These are phyloP conservation scores for Mortierella antarctica DNA, from an alignment of 192 early-diverging fungal genomes.

Conservation along the genomic window DNA sequence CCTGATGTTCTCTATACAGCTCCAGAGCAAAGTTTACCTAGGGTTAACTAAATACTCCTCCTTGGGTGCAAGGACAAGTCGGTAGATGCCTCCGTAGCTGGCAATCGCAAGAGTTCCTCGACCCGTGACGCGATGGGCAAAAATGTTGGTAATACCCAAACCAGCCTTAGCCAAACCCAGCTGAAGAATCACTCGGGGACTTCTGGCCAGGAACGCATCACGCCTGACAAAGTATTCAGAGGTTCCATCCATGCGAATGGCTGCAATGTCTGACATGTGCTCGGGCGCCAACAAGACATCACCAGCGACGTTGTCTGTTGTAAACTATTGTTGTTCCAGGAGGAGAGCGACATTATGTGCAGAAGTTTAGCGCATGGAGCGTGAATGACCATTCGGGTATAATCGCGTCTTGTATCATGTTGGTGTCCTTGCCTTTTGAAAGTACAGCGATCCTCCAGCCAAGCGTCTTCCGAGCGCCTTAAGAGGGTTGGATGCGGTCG, in stretches of 20 bases:
- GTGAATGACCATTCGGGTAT: too few relatives aligned
- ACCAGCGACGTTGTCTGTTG: slow-evolving; percentile 63
- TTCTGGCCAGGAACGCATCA: slow-evolving; percentile 69
- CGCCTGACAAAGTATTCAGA: slow-evolving; percentile 72
- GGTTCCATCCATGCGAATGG: slow-evolving; percentile 65
- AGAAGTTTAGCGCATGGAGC: too few relatives aligned
- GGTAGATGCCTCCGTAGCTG: slow-evolving; percentile 73
- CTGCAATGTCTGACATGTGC: slow-evolving; percentile 70
- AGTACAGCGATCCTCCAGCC: slow-evolving; percentile 49
- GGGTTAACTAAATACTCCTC: slow-evolving; percentile 82
- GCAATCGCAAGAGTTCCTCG: slow-evolving; percentile 76
- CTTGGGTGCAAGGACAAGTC: slow-evolving; percentile 70
- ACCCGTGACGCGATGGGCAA: slow-evolving; percentile 73
- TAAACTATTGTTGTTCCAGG: slow-evolving; percentile 52
- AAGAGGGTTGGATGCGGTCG: slow-evolving; percentile 42
- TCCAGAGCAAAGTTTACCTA: slow-evolving; percentile 47
- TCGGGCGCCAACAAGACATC: slow-evolving; percentile 76
- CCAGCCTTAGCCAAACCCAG: slow-evolving; percentile 51
- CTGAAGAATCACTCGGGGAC: slow-evolving; percentile 63
- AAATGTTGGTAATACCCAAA: slow-evolving; percentile 65
- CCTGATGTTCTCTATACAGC: neutral
- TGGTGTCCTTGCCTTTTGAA: slow-evolving; percentile 32
- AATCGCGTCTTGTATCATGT: too few relatives aligned
- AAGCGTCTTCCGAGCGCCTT: slow-evolving; percentile 50
- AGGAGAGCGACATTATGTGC: too few relatives aligned